Evolutionary conservation across 1,284 basidiomycete species (phyloP).

Genomic region (Singerocomus inundabilis): DNA sequence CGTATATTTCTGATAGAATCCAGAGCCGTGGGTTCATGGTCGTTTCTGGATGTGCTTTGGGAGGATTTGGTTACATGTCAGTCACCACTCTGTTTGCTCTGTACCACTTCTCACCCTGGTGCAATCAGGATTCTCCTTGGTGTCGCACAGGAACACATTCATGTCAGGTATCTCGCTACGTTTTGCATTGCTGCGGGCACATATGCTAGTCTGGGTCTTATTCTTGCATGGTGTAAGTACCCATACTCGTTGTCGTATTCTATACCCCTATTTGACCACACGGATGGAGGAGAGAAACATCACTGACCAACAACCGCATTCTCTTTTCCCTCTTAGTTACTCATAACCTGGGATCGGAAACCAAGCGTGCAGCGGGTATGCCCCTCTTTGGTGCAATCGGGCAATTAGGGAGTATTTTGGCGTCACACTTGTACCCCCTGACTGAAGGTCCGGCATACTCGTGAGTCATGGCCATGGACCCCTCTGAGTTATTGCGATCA

Average conservation of each 20-base stretch:
- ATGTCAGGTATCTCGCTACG: conserved; percentile 63
- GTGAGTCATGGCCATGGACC: conserved; percentile 36
- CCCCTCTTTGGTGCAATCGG: conserved; percentile 77
- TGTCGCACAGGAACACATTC: conserved; percentile 37
- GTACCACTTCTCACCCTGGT: not conserved
- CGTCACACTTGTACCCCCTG: conserved; percentile 67
- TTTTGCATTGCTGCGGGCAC: conserved; percentile 71
- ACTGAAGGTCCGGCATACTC: conserved; percentile 62
- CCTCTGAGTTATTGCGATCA: too few species aligned
- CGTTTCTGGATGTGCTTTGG: conserved; percentile 46
- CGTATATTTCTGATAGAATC: conserved; percentile 67
- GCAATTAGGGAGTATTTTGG: conserved; percentile 69
- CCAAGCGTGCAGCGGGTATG: conserved; percentile 71
- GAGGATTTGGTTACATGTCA: conserved; percentile 58
- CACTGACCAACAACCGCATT: not conserved
- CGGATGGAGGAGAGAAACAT: not conserved
- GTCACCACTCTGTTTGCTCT: conserved; percentile 1
- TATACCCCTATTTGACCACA: not conserved
- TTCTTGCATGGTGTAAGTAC: conserved; percentile 70
- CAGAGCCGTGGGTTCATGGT: conserved; percentile 71
- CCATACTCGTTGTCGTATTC: not conserved
- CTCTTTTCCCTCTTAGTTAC: conserved; percentile 42
- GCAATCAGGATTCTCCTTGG: conserved; percentile 22
- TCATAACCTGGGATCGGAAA: conserved; percentile 76
- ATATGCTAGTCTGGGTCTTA: conserved; percentile 64